Percentiles rank a stretch among this genome's conserved stretches.
Evolutionary conservation across 441 rosid genomes (phyloP).

Genomic region (Viola pubescens): DNA sequence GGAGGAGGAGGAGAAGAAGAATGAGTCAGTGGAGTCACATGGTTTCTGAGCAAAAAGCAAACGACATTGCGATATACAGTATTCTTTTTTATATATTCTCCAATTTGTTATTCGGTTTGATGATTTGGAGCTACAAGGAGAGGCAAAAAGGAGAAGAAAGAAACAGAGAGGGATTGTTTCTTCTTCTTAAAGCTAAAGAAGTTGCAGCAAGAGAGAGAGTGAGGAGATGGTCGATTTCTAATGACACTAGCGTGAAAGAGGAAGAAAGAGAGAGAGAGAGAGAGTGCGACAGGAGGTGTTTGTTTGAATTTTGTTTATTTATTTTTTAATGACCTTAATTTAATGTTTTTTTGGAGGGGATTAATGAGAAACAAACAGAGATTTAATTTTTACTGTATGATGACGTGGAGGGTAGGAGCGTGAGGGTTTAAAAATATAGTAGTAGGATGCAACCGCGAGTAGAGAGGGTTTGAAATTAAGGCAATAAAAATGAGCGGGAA

Average conservation of each 20-base stretch:
- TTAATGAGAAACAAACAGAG: background rate
- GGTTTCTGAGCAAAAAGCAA: slow-evolving; percentile 47
- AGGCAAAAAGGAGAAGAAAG: slow-evolving; percentile 8
- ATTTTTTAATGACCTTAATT: background rate
- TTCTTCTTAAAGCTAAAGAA: slow-evolving; percentile 51
- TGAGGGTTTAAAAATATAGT: slow-evolving; percentile 14
- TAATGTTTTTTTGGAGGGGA: background rate
- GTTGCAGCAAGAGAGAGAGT: slow-evolving; percentile 30
- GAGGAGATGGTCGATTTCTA: slow-evolving; percentile 8
- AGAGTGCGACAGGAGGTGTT: slow-evolving; percentile 9
- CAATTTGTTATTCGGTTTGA: background rate
- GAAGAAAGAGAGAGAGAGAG: background rate
- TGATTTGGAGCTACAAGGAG: slow-evolving; percentile 12
- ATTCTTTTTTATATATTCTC: background rate
- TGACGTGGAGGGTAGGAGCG: slow-evolving; percentile 27
- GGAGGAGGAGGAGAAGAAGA: slow-evolving; percentile 28
- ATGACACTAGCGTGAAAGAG: background rate
- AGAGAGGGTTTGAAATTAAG: slow-evolving; percentile 28
- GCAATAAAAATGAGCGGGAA: slow-evolving; percentile 35
- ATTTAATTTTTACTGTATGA: slow-evolving; percentile 13
- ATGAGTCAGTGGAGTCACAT: slow-evolving; percentile 87
- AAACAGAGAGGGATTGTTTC: slow-evolving; percentile 35
- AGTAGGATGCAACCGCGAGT: slow-evolving; percentile 24
- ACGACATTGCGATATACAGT: slow-evolving; percentile 18
- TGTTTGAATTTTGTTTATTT: slow-evolving; percentile 9